Percentiles rank a stretch among this genome's conserved stretches.
phyloP scores from a whole-genome alignment of 176 grass and related monocot species.

The Rhipidocladum racemiflorum region DNA sequence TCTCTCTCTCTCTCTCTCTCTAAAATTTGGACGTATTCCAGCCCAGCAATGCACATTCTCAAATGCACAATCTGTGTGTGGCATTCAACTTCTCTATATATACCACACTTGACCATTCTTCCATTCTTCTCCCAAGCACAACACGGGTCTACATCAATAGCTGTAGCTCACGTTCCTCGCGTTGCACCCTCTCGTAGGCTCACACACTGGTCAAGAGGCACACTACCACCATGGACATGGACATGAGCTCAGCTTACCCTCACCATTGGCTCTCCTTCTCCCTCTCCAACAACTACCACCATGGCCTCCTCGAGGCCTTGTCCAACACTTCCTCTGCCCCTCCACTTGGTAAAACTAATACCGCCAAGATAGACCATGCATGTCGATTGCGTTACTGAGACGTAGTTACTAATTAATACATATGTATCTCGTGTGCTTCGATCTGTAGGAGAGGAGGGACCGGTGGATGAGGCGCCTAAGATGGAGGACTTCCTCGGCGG shows the following conservation, averaged over 20 bases:
- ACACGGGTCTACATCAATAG: slow-evolving; percentile 37
- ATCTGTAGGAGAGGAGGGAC: slow-evolving; percentile 24
- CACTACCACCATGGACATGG: slow-evolving; percentile 47
- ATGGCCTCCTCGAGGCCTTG: slow-evolving; percentile 73
- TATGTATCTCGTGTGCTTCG: background rate
- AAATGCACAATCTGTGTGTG: slow-evolving; percentile 4
- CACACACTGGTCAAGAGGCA: slow-evolving; percentile 4
- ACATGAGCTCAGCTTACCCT: slow-evolving; percentile 52
- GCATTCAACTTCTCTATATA: slow-evolving; percentile 48
- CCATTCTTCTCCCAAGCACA: slow-evolving; percentile 40
- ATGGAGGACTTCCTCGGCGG: slow-evolving; percentile 83
- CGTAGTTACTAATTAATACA: background rate
- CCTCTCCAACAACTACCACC: slow-evolving; percentile 65
- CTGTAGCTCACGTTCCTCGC: slow-evolving; percentile 19
- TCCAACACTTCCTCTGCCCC: slow-evolving; percentile 36
- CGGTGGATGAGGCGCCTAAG: slow-evolving; percentile 48
- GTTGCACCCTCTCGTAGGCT: slow-evolving; percentile 18
- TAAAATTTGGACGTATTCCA: slow-evolving; percentile 41
- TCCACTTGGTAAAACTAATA: slow-evolving; percentile 29
- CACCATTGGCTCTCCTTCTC: slow-evolving; percentile 93
- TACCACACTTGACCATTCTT: slow-evolving; percentile 21
- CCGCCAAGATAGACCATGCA: background rate
- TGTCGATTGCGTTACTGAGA: background rate
- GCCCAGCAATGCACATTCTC: slow-evolving; percentile 15
- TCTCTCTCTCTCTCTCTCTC: background rate